Conservation (phyloP, 257 asterid genomes). For the Solanum lycopersicoides region DNA sequence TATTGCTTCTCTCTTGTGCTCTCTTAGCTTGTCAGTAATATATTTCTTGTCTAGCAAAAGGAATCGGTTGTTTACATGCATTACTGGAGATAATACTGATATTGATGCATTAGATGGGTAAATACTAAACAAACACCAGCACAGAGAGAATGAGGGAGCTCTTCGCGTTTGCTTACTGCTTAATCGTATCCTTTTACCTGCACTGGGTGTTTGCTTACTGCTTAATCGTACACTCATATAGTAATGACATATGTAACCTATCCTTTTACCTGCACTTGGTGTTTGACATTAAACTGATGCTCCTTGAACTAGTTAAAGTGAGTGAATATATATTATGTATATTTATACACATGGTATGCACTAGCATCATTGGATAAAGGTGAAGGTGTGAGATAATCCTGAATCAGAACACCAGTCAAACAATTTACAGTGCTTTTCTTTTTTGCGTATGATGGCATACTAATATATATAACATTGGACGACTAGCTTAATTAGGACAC, state of each 20-base stretch:
- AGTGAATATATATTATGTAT: background rate
- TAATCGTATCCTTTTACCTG: background rate
- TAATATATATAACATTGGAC: background rate
- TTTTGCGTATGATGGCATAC: background rate
- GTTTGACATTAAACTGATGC: background rate
- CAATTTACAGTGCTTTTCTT: background rate
- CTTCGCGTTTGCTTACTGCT: background rate
- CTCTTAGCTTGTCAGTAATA: background rate
- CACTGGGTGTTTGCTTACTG: background rate
- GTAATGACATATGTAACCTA: too few species aligned
- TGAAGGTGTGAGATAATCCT: background rate
- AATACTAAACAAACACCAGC: accelerated
- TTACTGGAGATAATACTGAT: background rate
- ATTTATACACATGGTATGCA: background rate
- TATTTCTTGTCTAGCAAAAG: background rate
- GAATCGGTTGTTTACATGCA: background rate
- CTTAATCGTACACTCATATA: background rate
- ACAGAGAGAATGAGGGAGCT: background rate
- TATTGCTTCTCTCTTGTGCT: background rate
- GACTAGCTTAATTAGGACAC: background rate
- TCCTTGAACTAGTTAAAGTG: too few species aligned
- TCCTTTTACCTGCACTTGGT: background rate
- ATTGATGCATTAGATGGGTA: background rate
- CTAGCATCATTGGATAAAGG: background rate
- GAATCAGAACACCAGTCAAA: background rate